Evolutionary conservation across 140 eudicot genomes (phyloP).

Genomic region (Flaveria floridana): DNA sequence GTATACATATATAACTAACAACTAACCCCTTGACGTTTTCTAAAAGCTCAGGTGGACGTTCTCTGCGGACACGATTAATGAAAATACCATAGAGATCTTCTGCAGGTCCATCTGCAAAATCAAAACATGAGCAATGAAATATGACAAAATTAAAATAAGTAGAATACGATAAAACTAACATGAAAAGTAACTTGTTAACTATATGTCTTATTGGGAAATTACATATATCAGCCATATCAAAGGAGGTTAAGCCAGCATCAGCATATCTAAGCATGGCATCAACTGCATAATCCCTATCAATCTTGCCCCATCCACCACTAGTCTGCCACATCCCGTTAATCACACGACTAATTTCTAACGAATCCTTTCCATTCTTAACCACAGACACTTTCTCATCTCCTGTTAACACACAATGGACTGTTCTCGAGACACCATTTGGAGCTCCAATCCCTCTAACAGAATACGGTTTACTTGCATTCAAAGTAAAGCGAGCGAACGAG

Average conservation of each 20-base stretch:
- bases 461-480: slow-evolving; percentile 28
- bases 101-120: slow-evolving; percentile 90
- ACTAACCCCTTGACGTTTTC: slow-evolving; percentile 91
- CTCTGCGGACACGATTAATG: slow-evolving; percentile 91
- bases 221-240: slow-evolving; percentile 76
- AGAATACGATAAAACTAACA: not conserved
- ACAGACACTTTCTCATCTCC: slow-evolving; percentile 42
- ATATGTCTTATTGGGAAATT: slow-evolving; percentile 28
- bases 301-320: slow-evolving; percentile 77
- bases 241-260: slow-evolving; percentile 65
- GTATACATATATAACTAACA: slow-evolving; percentile 45
- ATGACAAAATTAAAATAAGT: not conserved
- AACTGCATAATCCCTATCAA: slow-evolving; percentile 58
- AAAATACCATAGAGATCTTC: slow-evolving; percentile 96
- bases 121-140: not conserved
- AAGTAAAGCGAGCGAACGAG: slow-evolving; percentile 38
- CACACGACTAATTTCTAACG: slow-evolving; percentile 61
- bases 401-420: slow-evolving; percentile 41
- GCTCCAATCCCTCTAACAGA: slow-evolving; percentile 23
- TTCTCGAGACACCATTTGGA: slow-evolving; percentile 25
- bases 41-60: slow-evolving; percentile 83
- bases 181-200: slow-evolving; percentile 19
- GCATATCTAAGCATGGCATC: slow-evolving; percentile 70
- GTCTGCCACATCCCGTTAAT: slow-evolving; percentile 91
- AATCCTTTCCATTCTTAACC: slow-evolving; percentile 74